Base-by-base conservation (phyloP, 176 grass and related monocot genomes). In the Areca catechu region DNA sequence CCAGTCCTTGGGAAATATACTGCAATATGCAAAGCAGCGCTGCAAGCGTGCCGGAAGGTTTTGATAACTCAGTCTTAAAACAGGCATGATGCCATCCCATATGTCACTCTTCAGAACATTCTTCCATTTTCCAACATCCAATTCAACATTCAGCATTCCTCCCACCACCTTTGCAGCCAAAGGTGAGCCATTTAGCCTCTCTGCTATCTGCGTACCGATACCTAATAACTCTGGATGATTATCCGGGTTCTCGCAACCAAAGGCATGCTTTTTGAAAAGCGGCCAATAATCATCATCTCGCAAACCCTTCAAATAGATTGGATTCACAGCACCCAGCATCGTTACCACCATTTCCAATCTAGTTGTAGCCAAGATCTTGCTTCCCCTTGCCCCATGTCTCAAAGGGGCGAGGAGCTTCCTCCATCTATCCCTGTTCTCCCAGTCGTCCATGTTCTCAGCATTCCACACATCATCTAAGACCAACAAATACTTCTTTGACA, bases 401-500 rank as follows among this genome's bases (percentile, higher is more conserved):
- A 58, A 25, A 17, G 2, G 49, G 29, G 15, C 30, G 9, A 43
- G 34, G 34, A 43, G 34, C 34, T 43, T 43, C 60, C 17, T 53
- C 58, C 50, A 62, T 47, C 12, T 63, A 14, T 70, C 18, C n/a
- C 15, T 68, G 15, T 77, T 77, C 19, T 16, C 48, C 2, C 68
- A 51, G 7, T 51, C 66, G 22, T 90, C 82, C 34, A 43, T 14
- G 34, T 43, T 43, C 34, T 43, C 34, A 43, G 34, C 34, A 65
- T 76, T 65, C 78, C 86, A 85, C 29, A 90, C 82, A 79, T 85
- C 82, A 62, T 90, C 86, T 20, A 90, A 37, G n/a, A 90, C 19
- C 4, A 90, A 74, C 61, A 90, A 66, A 71, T 76, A 82, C 34
- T 69, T 79, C 49, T 60, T 85, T 3, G 22, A 17, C 20, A 12